Percentiles rank a stretch among this genome's conserved stretches.
Evolutionary conservation across 805 yeast genomes (phyloP).

Genomic region (Phaffomyces antillensis): DNA sequence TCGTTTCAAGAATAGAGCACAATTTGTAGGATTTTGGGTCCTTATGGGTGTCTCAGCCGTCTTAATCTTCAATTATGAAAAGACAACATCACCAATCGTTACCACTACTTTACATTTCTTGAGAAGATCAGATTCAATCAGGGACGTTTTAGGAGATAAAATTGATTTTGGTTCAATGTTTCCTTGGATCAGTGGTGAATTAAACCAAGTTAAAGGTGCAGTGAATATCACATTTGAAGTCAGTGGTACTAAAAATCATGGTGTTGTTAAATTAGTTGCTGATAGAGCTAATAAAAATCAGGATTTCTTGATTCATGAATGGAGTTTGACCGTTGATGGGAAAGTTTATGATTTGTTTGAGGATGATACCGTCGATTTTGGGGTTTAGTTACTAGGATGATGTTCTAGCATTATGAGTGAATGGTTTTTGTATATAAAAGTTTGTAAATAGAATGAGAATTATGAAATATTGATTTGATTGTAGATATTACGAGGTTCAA

Average conservation of each 20-base stretch:
- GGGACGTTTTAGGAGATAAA: constrained; percentile 61
- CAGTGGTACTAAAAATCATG: constrained; percentile 56
- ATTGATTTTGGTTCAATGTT: constrained; percentile 65
- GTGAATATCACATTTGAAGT: constrained; percentile 70
- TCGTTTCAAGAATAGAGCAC: constrained; percentile 41
- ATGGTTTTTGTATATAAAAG: neutral
- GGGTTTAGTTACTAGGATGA: constrained; percentile 12
- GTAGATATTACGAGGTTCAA: neutral
- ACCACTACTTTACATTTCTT: constrained; percentile 80
- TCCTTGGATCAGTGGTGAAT: constrained; percentile 87
- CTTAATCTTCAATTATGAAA: constrained; percentile 87
- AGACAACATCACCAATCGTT: constrained; percentile 82
- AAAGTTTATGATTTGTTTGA: constrained; percentile 39
- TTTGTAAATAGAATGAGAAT: neutral
- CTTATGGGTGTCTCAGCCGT: constrained; percentile 49
- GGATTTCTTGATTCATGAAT: constrained; percentile 51
- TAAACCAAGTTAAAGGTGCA: constrained; percentile 76
- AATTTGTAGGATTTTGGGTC: constrained; percentile 47
- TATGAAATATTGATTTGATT: no score
- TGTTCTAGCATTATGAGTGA: neutral
- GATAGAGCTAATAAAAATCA: constrained; percentile 52
- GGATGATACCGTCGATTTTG: constrained; percentile 34
- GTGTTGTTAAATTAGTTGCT: constrained; percentile 60
- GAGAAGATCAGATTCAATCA: constrained; percentile 64
- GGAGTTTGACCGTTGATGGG: constrained; percentile 49